Conservation (phyloP, 2,329 filamentous ascomycete species). For the Alternaria triticimaculans region DNA sequence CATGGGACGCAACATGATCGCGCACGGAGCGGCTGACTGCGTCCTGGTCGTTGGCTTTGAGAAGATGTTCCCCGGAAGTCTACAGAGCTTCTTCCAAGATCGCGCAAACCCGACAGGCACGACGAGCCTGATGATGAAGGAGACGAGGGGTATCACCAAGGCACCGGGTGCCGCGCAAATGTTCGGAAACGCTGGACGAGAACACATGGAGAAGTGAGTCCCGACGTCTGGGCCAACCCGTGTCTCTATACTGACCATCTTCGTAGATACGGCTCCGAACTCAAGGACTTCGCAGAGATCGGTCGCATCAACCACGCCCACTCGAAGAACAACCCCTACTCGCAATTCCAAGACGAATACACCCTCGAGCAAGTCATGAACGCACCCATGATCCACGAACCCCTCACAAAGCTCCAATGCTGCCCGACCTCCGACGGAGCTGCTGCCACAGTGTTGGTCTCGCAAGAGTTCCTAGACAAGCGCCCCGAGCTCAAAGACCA, state of each 20-base stretch:
- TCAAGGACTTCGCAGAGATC: constrained; percentile 93
- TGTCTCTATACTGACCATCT: constrained; percentile 16
- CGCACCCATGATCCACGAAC: constrained; percentile 78
- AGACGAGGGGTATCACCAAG: constrained; percentile 80
- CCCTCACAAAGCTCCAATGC: constrained; percentile 97
- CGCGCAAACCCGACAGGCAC: constrained; percentile 79
- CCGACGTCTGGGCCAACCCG: not conserved
- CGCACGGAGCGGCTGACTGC: constrained; percentile 82
- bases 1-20: constrained; percentile 81
- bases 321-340: constrained; percentile 91
- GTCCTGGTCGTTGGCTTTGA: constrained; percentile 94
- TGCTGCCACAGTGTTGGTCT: constrained; percentile 87
- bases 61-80: constrained; percentile 94
- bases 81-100: constrained; percentile 85
- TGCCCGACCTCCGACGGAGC: constrained; percentile 95
- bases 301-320: constrained; percentile 92
- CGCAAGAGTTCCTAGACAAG: constrained; percentile 84
- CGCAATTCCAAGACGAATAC: constrained; percentile 95
- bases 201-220: constrained; percentile 90
- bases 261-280: constrained; percentile 76
- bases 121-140: constrained; percentile 77
- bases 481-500: constrained; percentile 81
- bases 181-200: constrained; percentile 91
- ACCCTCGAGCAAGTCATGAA: constrained; percentile 81
- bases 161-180: constrained; percentile 88